Percentiles rank a stretch among this genome's conserved stretches.
Conservation (phyloP, 768 basidiomycete genomes). For the Mycena galericulata region DNA sequence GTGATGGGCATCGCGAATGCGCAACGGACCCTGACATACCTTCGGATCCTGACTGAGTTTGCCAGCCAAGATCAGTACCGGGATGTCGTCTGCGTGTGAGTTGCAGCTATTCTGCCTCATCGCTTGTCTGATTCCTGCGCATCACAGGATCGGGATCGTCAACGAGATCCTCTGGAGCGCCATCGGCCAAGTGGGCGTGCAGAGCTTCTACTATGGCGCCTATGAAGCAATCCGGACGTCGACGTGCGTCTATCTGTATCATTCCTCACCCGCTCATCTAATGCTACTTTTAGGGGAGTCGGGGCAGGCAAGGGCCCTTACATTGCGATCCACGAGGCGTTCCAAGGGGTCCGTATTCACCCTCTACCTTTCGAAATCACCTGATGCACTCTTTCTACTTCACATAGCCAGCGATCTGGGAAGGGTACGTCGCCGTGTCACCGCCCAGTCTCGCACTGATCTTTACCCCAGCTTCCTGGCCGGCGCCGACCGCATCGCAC, state of each 20-base stretch:
- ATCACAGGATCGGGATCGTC: conserved; percentile 63
- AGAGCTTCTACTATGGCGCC: conserved; percentile 58
- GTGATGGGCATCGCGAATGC: conserved; percentile 94
- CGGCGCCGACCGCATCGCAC: conserved; percentile 78
- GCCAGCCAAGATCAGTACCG: conserved; percentile 83
- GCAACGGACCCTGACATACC: conserved; percentile 84
- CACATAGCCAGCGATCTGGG: conserved; percentile 55
- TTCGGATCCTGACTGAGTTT: conserved; percentile 86
- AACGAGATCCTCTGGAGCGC: conserved; percentile 72
- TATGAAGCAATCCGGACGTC: conserved; percentile 58
- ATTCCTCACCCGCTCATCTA: conserved; percentile 19
- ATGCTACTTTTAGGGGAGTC: conserved; percentile 60
- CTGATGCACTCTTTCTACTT: neutral
- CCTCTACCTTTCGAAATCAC: neutral
- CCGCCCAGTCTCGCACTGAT: neutral
- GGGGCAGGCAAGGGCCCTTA: conserved; percentile 71
- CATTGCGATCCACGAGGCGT: conserved; percentile 74
- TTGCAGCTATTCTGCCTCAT: conserved; percentile 13
- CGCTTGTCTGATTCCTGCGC: neutral
- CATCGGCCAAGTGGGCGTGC: conserved; percentile 61
- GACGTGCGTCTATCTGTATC: conserved; percentile 42
- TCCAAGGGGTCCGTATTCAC: conserved; percentile 60
- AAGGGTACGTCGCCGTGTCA: conserved; percentile 47
- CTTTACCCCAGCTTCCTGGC: conserved; percentile 68
- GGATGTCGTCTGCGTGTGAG: conserved; percentile 77